Percentiles rank a stretch among this genome's conserved stretches.
Conservation (phyloP, 2,329 filamentous ascomycete species). For the Neoarthrinium moseri region DNA sequence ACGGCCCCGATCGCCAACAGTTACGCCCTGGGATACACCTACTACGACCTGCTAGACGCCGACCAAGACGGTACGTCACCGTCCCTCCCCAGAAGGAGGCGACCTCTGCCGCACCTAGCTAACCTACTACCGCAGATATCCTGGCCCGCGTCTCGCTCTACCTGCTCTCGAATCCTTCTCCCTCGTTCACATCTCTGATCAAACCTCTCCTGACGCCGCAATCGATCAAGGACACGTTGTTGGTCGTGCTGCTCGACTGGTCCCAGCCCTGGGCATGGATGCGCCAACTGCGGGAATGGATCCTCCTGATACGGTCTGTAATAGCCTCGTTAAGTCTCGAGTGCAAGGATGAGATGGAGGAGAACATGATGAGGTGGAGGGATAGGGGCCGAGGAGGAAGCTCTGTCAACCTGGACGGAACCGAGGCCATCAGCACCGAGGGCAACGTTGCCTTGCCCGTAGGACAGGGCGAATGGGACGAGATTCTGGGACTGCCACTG, state of each 20-base stretch:
- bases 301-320: slow-evolving; percentile 76
- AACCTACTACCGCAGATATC: slow-evolving; percentile 58
- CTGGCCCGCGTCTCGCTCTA: slow-evolving; percentile 88
- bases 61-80: slow-evolving; percentile 78
- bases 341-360: slow-evolving; percentile 81
- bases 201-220: slow-evolving; percentile 81
- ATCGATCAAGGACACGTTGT: slow-evolving; percentile 80
- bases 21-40: slow-evolving; percentile 91
- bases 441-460: slow-evolving; percentile 71
- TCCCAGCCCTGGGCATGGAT: slow-evolving; percentile 91
- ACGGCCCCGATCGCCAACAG: slow-evolving; percentile 83
- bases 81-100: neutral
- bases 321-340: slow-evolving; percentile 72
- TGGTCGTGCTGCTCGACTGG: slow-evolving; percentile 95
- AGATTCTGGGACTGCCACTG: slow-evolving; percentile 80
- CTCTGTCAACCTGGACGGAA: slow-evolving; percentile 62
- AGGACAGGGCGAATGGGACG: slow-evolving; percentile 91
- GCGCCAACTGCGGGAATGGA: slow-evolving; percentile 84
- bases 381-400: slow-evolving; percentile 69
- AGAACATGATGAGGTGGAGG: slow-evolving; percentile 77
- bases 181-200: slow-evolving; percentile 78
- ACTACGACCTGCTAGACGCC: slow-evolving; percentile 89
- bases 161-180: slow-evolving; percentile 80
- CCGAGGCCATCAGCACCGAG: slow-evolving; percentile 57
- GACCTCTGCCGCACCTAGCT: slow-evolving; percentile 14